These are phyloP conservation scores for Paracoccidioides brasiliensis DNA, from an alignment of 2,329 filamentous ascomycete species.

Conservation along the genomic window DNA sequence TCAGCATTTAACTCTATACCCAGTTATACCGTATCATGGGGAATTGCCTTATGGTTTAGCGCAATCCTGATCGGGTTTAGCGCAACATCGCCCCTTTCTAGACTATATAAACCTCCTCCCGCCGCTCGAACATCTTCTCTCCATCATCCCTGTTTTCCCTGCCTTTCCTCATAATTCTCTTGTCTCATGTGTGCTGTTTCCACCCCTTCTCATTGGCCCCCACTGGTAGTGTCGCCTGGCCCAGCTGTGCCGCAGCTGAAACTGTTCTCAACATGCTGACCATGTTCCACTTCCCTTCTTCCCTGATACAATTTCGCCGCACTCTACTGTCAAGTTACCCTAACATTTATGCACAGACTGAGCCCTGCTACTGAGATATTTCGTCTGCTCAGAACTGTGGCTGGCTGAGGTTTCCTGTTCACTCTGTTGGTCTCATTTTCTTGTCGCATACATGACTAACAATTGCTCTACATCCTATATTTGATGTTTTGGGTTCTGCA, in stretches of 20 bases:
- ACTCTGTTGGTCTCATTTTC: too few relatives aligned
- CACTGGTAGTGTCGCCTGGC: not conserved
- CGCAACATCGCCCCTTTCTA: not conserved
- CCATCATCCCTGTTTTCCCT: conserved; percentile 1
- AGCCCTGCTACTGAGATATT: too few relatives aligned
- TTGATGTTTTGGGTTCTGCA: too few relatives aligned
- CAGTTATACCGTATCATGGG: not conserved
- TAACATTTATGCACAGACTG: not conserved
- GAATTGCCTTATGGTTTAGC: not conserved
- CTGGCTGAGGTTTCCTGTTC: too few relatives aligned
- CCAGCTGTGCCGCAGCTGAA: not conserved
- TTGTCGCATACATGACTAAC: too few relatives aligned
- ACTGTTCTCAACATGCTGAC: not conserved
- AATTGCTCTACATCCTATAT: too few relatives aligned
- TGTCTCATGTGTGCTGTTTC: not conserved
- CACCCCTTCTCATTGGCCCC: not conserved
- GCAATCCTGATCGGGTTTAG: not conserved
- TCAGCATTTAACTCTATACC: too few relatives aligned
- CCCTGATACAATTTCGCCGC: not conserved
- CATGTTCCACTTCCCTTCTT: not conserved
- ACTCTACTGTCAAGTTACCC: not conserved
- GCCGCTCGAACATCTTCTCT: not conserved
- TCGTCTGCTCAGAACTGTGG: too few relatives aligned
- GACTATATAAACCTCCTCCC: conserved; percentile 1
- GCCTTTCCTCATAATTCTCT: not conserved